A percentile compares a stretch with the other conserved stretches of the same genome.
Evolutionary conservation across 805 yeast genomes (phyloP).

Genomic region (Torulaspora maleeae): DNA sequence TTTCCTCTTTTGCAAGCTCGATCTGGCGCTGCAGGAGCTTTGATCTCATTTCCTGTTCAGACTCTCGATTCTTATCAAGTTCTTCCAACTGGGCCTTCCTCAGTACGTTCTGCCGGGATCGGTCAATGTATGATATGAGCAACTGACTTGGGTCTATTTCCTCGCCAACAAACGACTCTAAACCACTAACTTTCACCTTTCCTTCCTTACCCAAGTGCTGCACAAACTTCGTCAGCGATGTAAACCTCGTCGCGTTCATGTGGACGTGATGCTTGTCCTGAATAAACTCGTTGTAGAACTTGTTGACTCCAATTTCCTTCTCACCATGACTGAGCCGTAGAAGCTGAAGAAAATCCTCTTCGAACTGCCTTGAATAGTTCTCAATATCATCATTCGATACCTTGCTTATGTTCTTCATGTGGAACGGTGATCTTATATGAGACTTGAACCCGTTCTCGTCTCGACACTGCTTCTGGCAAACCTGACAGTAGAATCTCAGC

Average conservation of each 20-base stretch:
- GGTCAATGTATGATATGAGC: constrained; percentile 51
- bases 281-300: constrained; percentile 86
- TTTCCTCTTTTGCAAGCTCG: constrained; percentile 21
- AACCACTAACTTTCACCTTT: constrained; percentile 46
- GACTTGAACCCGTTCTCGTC: constrained; percentile 95
- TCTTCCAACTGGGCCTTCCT: constrained; percentile 39
- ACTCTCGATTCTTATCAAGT: constrained; percentile 35
- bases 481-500: constrained; percentile 82
- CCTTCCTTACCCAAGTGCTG: constrained; percentile 55
- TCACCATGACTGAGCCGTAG: constrained; percentile 73
- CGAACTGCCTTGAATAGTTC: constrained; percentile 56
- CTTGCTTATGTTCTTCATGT: constrained; percentile 52
- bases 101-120: constrained; percentile 44
- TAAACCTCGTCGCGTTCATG: constrained; percentile 84
- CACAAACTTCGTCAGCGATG: constrained; percentile 62
- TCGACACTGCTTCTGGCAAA: constrained; percentile 88
- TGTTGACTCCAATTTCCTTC: constrained; percentile 71
- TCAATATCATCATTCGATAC: constrained; percentile 48
- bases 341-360: constrained; percentile 56
- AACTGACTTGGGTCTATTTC: constrained; percentile 38
- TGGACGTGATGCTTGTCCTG: constrained; percentile 80
- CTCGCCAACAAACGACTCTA: constrained; percentile 29
- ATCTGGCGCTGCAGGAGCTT: constrained; percentile 52
- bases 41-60: constrained; percentile 45
- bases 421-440: constrained; percentile 81